A percentile compares a stretch with the other conserved stretches of the same genome.
Evolutionary conservation across 1,139 yeast species (phyloP).

Genomic region (Candida albicans): DNA sequence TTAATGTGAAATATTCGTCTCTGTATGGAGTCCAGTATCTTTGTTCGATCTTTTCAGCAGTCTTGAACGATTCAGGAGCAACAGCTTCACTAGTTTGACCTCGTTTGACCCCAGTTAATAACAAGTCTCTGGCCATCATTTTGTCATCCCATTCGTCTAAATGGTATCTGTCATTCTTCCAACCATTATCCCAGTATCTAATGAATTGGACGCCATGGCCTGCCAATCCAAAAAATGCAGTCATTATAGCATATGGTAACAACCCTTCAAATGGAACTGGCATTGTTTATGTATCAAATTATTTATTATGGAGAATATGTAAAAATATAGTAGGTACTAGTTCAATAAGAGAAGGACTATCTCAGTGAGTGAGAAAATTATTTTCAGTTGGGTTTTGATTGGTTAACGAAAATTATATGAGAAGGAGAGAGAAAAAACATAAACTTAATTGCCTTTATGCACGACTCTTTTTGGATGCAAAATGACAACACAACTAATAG

Average conservation of each 20-base stretch:
- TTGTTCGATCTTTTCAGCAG: conserved; percentile 35
- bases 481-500: too few relatives aligned
- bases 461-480: neutral
- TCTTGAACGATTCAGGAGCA: conserved; percentile 69
- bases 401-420: neutral
- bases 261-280: conserved; percentile 55
- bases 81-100: conserved; percentile 67
- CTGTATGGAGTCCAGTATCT: conserved; percentile 52
- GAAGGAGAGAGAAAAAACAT: neutral
- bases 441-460: neutral
- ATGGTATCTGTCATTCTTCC: conserved; percentile 50
- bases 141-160: conserved; percentile 48
- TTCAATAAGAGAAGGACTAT: too few relatives aligned
- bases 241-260: conserved; percentile 50
- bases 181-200: conserved; percentile 54
- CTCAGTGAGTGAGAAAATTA: conserved; percentile 5
- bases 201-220: conserved; percentile 49
- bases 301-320: neutral
- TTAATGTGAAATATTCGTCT: conserved; percentile 48
- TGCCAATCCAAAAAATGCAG: conserved; percentile 50
- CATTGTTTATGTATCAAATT: conserved; percentile 22
- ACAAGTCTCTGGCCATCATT: conserved; percentile 70
- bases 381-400: conserved; percentile 8
- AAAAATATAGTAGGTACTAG: neutral
- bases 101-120: conserved; percentile 71